phyloP scores from a whole-genome alignment of 2,329 filamentous ascomycete genomes.

The Sporothrix globosa region DNA sequence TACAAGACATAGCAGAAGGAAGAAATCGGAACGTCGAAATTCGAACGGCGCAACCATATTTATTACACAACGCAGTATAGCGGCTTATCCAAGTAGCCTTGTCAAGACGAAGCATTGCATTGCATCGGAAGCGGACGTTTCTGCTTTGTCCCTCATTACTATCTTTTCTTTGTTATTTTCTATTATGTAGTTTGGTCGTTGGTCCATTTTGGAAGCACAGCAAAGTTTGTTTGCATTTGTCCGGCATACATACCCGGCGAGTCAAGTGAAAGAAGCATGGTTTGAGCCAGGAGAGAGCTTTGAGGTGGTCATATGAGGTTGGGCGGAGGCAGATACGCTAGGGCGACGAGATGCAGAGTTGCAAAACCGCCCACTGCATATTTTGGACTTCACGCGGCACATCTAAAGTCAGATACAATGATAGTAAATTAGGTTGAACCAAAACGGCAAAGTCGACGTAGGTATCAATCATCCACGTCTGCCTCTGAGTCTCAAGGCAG shows the following conservation, averaged over 20 bases:
- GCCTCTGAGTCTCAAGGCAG: neutral
- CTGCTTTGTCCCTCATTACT: neutral
- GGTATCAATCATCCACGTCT: neutral
- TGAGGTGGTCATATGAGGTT: neutral
- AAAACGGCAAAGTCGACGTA: neutral
- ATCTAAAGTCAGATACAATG: constrained; percentile 1
- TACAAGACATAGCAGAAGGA: neutral
- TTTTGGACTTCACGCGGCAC: neutral
- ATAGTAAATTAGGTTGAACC: neutral
- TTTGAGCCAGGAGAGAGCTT: neutral
- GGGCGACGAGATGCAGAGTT: neutral
- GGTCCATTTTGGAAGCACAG: constrained; percentile 6
- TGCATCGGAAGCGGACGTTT: constrained; percentile 6
- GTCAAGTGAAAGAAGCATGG: neutral
- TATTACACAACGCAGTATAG: constrained; percentile 19
- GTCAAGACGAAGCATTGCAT: neutral
- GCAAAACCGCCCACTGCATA: neutral
- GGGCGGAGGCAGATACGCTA: neutral
- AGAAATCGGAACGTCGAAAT: neutral
- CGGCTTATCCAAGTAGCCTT: neutral
- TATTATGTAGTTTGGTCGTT: constrained; percentile 1
- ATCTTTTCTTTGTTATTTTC: constrained; percentile 13
- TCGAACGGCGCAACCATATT: neutral
- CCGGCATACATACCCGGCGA: constrained; percentile 19
- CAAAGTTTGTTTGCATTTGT: constrained; percentile 13